These are phyloP conservation scores for Colletotrichum kahawae DNA, from an alignment of 2,329 filamentous ascomycete genomes.

Conservation along the genomic window DNA sequence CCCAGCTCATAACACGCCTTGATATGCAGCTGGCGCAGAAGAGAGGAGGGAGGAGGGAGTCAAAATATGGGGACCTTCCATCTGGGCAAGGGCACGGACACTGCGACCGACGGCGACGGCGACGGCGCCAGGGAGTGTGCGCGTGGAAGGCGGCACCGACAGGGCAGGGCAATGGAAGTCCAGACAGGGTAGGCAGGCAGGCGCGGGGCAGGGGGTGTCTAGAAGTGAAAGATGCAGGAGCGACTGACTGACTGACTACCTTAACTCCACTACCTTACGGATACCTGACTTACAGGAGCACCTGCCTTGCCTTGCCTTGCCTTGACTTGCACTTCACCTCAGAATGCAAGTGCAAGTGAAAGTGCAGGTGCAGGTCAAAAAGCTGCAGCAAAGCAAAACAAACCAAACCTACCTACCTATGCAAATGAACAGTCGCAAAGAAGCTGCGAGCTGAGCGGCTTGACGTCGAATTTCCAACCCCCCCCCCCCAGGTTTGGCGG, in stretches of 20 bases:
- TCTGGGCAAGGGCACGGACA: constrained; percentile 6
- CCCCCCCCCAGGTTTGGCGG: neutral
- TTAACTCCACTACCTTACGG: no score
- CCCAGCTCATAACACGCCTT: neutral
- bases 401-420: neutral
- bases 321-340: neutral
- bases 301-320: neutral
- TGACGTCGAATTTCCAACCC: neutral
- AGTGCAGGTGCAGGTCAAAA: neutral
- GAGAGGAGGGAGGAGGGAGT: neutral
- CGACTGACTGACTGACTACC: no score
- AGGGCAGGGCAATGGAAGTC: neutral
- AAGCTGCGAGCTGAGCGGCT: neutral
- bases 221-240: no score
- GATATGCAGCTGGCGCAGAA: constrained; percentile 2
- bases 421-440: neutral
- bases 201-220: neutral
- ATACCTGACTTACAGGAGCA: no score
- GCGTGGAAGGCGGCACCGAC: neutral
- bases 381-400: neutral
- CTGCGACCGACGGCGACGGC: neutral
- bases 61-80: neutral
- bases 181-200: neutral
- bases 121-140: neutral
- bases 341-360: neutral